Base-by-base conservation (phyloP, 139 green algal species). In the Pleodorina starrii region DNA sequence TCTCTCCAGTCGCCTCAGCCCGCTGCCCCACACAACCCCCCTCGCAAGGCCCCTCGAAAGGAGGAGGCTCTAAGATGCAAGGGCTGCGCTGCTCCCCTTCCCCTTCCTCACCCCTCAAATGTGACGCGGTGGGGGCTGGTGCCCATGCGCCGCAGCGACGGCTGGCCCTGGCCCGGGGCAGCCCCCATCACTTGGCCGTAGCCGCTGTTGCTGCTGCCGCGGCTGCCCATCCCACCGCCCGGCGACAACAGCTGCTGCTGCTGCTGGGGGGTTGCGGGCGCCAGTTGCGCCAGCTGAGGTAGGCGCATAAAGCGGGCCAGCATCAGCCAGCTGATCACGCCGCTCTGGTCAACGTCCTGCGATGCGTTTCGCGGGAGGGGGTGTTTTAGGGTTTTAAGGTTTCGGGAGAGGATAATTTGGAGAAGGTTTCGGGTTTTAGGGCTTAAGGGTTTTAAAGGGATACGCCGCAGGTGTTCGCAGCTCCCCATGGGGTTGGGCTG, bases 341-440 rank as follows among this genome's bases (percentile, higher is more conserved):
- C 84, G 84, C 69, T 83, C 69, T 89, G 69, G 36, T 89, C 84
- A 5, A 89, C 57, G 51, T 89, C 84, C 84, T 88, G 44, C 40
- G 25, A 42, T 6, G 44, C 10, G 36, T 10, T 1, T 6, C 35
- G 10, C 14, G 69, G 5, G 14, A 69, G 17, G 57, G 21, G 57
- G 57, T 29, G 57, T n/a, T n/a, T n/a, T n/a, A n/a, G n/a, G n/a
- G n/a, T n/a, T n/a, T n/a, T n/a, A n/a, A 36, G 57, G 57, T 29
- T 11, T 69, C 57, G 9, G 57, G 57, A 69, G 57, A 21, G 11
- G 48, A 12, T 57, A 12, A 57, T 10, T 12, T 57, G 48, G 48
- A 57, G 48, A 57, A 12, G 48, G 48, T 57, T n/a, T n/a, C n/a
- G n/a, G n/a, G n/a, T n/a, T n/a, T n/a, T n/a, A n/a, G n/a, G n/a